These are phyloP conservation scores for Exophiala sp. DNA, from an alignment of 2,329 filamentous ascomycete genomes.

Conservation along the genomic window DNA sequence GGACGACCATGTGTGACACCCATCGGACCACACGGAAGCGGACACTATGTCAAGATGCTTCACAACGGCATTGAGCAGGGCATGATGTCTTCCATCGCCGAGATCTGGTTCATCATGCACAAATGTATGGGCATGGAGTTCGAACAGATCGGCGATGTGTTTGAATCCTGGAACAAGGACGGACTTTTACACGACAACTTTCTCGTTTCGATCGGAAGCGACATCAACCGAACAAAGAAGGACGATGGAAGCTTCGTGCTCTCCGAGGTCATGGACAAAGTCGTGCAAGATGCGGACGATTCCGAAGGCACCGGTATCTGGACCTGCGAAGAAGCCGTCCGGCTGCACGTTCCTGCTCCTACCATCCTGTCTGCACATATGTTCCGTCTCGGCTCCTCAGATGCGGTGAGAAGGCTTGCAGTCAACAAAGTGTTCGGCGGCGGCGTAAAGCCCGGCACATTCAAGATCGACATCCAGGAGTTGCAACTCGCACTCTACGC, in stretches of 20 bases:
- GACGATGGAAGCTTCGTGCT: slow-evolving; percentile 51
- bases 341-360: slow-evolving; percentile 60
- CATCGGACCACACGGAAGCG: slow-evolving; percentile 60
- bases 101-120: slow-evolving; percentile 63
- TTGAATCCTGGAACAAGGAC: slow-evolving; percentile 58
- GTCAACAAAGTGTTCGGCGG: slow-evolving; percentile 35
- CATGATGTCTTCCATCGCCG: slow-evolving; percentile 63
- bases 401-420: slow-evolving; percentile 54
- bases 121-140: slow-evolving; percentile 56
- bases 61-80: slow-evolving; percentile 73
- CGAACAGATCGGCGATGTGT: slow-evolving; percentile 59
- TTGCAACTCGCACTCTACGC: slow-evolving; percentile 61
- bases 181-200: slow-evolving; percentile 53
- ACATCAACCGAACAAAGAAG: slow-evolving; percentile 53
- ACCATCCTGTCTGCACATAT: slow-evolving; percentile 63
- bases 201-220: slow-evolving; percentile 59
- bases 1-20: slow-evolving; percentile 59
- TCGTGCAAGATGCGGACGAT: slow-evolving; percentile 65
- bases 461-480: slow-evolving; percentile 45
- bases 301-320: slow-evolving; percentile 66
- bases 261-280: slow-evolving; percentile 63
- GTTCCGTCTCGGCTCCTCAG: slow-evolving; percentile 61
- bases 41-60: slow-evolving; percentile 73
- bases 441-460: slow-evolving; percentile 25
- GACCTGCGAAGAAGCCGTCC: slow-evolving; percentile 61